Percentiles rank a stretch among this genome's conserved stretches.
These are phyloP conservation scores for Psilocybe sp. DNA, from an alignment of 768 basidiomycete genomes.

Conservation along the genomic window DNA sequence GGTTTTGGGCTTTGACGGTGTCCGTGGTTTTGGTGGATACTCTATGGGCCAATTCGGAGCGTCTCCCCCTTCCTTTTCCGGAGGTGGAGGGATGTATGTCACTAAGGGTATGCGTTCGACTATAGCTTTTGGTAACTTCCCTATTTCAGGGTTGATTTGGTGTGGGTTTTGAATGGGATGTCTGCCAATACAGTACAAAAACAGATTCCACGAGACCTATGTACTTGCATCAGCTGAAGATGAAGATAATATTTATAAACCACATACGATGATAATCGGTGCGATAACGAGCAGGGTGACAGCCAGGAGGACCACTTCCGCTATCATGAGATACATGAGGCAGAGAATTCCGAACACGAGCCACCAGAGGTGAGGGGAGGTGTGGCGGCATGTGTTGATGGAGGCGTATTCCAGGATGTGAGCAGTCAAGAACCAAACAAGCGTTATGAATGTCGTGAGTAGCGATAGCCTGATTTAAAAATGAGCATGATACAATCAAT, in stretches of 20 bases:
- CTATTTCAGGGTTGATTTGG: conserved; percentile 75
- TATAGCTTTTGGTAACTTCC: conserved; percentile 64
- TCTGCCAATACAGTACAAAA: conserved; percentile 75
- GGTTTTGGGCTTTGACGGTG: conserved; percentile 25
- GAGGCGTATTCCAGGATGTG: conserved; percentile 81
- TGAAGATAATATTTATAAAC: background rate
- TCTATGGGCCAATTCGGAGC: conserved; percentile 39
- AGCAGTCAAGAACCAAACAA: conserved; percentile 81
- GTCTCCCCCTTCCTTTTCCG: conserved; percentile 42
- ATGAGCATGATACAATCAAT: background rate
- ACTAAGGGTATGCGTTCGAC: conserved; percentile 83
- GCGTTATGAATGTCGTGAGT: conserved; percentile 64
- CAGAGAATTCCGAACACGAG: conserved; percentile 77
- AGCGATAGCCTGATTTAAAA: conserved; percentile 39
- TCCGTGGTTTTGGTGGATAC: conserved; percentile 56
- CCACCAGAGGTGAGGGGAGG: conserved; percentile 87
- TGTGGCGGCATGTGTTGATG: conserved; percentile 64
- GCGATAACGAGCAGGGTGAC: conserved; percentile 77
- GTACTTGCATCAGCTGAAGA: background rate
- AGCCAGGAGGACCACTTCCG: conserved; percentile 69
- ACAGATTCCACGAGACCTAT: conserved; percentile 75
- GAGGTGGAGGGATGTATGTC: conserved; percentile 81
- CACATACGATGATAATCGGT: conserved; percentile 73
- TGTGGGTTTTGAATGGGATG: conserved; percentile 75
- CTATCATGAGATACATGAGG: conserved; percentile 72